Conservation (phyloP, 805 yeast genomes). For the Candida anglica region DNA sequence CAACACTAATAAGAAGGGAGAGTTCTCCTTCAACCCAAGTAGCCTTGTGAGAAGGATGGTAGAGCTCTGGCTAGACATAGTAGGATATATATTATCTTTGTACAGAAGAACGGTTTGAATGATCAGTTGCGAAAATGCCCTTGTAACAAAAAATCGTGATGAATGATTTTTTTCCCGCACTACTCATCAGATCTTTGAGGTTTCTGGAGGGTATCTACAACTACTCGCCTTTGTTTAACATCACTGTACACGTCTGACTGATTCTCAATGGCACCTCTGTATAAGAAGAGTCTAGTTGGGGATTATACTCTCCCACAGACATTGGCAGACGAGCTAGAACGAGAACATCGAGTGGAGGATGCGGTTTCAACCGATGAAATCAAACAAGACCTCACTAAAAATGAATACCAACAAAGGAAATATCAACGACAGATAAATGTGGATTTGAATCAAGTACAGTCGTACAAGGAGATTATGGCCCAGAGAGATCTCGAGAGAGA, state of each 20-base stretch:
- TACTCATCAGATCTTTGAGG: too few species aligned
- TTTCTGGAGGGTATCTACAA: too few species aligned
- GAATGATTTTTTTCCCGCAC: too few species aligned
- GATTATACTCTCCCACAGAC: constrained; percentile 27
- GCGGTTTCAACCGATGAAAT: constrained; percentile 10
- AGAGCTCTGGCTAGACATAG: constrained; percentile 32
- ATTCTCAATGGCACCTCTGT: too few species aligned
- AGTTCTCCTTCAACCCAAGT: constrained; percentile 62
- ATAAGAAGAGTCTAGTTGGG: constrained; percentile 20
- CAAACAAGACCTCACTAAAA: constrained; percentile 13
- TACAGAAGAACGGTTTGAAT: too few species aligned
- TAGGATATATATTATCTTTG: too few species aligned
- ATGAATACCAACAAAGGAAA: constrained; percentile 27
- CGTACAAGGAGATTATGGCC: constrained; percentile 40
- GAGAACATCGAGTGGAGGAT: constrained; percentile 18
- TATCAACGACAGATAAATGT: constrained; percentile 20
- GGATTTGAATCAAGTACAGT: constrained; percentile 20
- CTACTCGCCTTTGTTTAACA: too few species aligned
- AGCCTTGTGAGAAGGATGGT: constrained; percentile 61
- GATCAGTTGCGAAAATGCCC: too few species aligned
- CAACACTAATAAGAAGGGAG: constrained; percentile 66
- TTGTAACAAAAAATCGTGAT: too few species aligned
- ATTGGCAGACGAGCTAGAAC: constrained; percentile 20
- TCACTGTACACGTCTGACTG: too few species aligned
- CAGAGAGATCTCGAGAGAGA: constrained; percentile 38